Evolutionary conservation across 179 eudicot genomes (phyloP).

Genomic region (Spinacia oleracea): DNA sequence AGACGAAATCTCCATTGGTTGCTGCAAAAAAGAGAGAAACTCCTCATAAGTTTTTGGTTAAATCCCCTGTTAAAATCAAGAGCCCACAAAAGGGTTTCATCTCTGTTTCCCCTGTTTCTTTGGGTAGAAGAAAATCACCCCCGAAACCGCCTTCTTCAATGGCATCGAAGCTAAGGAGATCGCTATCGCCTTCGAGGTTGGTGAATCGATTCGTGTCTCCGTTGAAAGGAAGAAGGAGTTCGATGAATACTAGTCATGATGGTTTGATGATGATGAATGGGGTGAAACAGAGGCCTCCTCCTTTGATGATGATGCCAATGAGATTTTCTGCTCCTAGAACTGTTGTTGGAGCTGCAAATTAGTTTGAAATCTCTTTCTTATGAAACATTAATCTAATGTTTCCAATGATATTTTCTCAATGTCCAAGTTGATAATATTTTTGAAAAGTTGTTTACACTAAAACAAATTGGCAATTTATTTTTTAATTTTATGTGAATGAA

Average conservation of each 20-base stretch:
- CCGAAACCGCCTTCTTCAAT: slow-evolving; percentile 33
- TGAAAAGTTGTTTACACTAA: too few species aligned
- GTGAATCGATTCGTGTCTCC: slow-evolving; percentile 67
- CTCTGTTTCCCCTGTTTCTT: slow-evolving; percentile 27
- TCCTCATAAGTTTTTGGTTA: slow-evolving; percentile 83
- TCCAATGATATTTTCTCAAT: slow-evolving; percentile 34
- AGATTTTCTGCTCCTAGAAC: slow-evolving; percentile 44
- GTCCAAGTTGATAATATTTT: slow-evolving; percentile 16
- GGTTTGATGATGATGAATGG: slow-evolving; percentile 42
- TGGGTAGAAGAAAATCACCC: slow-evolving; percentile 34
- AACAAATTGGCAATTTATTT: too few species aligned
- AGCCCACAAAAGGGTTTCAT: slow-evolving; percentile 43
- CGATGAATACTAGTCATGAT: slow-evolving; percentile 31
- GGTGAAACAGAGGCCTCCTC: slow-evolving; percentile 48
- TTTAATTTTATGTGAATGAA: too few species aligned
- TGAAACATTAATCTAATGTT: not conserved
- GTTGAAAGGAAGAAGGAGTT: slow-evolving; percentile 53
- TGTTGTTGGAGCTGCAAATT: slow-evolving; percentile 16
- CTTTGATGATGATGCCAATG: slow-evolving; percentile 43
- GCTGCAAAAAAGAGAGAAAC: slow-evolving; percentile 43
- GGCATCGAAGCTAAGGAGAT: slow-evolving; percentile 56
- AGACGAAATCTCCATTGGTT: slow-evolving; percentile 63
- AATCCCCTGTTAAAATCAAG: slow-evolving; percentile 63
- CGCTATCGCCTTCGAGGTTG: slow-evolving; percentile 73
- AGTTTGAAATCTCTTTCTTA: not conserved